Percentiles rank a stretch among this genome's conserved stretches.
Conservation (phyloP, 2,329 filamentous ascomycete species). For the Tolypocladium tundrense region DNA sequence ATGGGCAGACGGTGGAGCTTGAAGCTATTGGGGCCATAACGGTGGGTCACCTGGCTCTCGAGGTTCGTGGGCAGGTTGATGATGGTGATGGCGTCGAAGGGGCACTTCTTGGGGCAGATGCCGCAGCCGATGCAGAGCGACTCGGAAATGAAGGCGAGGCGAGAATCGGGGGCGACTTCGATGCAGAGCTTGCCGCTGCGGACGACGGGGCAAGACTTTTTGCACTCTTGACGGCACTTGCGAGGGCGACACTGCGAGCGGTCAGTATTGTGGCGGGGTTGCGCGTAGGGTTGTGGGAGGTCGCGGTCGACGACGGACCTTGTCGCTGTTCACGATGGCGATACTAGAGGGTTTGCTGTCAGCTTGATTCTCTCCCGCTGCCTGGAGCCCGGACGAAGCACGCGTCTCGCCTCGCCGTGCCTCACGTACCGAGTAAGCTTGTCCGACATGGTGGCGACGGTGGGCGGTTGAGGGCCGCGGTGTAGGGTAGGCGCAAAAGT, state of each 20-base stretch:
- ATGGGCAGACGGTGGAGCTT: conserved; percentile 96
- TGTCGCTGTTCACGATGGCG: conserved; percentile 97
- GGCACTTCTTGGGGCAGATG: conserved; percentile 99
- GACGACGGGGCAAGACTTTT: conserved; percentile 96
- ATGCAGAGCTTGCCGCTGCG: conserved; percentile 96
- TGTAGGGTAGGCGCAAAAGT: conserved; percentile 2
- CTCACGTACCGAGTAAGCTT: conserved; percentile 78
- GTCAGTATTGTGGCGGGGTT: conserved; percentile 17
- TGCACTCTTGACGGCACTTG: conserved; percentile 98
- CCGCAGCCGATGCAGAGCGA: conserved; percentile 93
- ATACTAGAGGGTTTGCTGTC: conserved; percentile 52
- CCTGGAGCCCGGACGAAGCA: not conserved
- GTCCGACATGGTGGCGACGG: conserved; percentile 62
- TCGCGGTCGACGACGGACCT: conserved; percentile 46
- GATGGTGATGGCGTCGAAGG: conserved; percentile 97
- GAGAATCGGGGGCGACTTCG: conserved; percentile 78
- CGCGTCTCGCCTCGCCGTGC: not conserved
- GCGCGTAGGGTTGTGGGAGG: conserved; percentile 6
- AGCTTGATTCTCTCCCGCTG: conserved; percentile 9
- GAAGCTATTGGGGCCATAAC: conserved; percentile 99
- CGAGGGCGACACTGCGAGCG: conserved; percentile 24
- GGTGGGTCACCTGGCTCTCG: conserved; percentile 94
- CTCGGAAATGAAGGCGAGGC: conserved; percentile 97
- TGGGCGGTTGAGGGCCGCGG: conserved; percentile 3
- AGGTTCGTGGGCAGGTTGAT: conserved; percentile 99